A percentile compares a stretch with the other conserved stretches of the same genome.
phyloP scores from a whole-genome alignment of 2,329 filamentous ascomycete genomes.

The Bipolaris cookei region DNA sequence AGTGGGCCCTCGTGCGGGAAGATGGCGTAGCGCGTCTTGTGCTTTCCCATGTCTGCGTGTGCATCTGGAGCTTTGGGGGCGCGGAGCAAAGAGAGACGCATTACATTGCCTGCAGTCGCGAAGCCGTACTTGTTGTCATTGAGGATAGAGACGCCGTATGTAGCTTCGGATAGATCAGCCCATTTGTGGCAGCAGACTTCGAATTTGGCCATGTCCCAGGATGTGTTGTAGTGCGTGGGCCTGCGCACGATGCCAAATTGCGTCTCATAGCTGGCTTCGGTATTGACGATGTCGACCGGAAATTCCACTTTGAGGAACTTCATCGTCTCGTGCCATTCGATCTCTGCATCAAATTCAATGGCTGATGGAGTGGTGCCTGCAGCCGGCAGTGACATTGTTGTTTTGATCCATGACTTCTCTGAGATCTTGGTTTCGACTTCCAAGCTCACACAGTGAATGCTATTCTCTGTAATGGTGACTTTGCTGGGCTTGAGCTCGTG shows the following conservation, averaged over 20 bases:
- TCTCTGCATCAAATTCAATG: constrained; percentile 80
- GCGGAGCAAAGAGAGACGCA: constrained; percentile 85
- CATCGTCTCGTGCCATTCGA: constrained; percentile 98
- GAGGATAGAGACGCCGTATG: constrained; percentile 88
- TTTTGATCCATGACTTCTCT: constrained; percentile 82
- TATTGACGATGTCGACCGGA: constrained; percentile 88
- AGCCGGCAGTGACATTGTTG: constrained; percentile 79
- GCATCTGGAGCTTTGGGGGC: constrained; percentile 92
- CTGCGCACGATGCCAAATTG: constrained; percentile 88
- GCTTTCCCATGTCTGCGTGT: constrained; percentile 90
- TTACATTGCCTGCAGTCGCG: constrained; percentile 83
- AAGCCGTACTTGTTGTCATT: constrained; percentile 98
- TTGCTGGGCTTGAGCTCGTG: constrained; percentile 73
- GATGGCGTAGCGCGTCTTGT: constrained; percentile 88
- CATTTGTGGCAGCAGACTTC: constrained; percentile 96
- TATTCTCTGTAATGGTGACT: constrained; percentile 73
- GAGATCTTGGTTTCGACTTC: constrained; percentile 87
- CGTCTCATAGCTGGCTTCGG: constrained; percentile 92
- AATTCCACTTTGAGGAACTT: constrained; percentile 99
- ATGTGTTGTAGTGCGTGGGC: constrained; percentile 97
- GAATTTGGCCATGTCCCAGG: constrained; percentile 97
- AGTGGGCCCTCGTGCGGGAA: constrained; percentile 80
- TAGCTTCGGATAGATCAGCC: constrained; percentile 85
- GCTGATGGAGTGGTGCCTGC: constrained; percentile 69
- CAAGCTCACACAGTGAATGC: constrained; percentile 78